A percentile compares a stretch with the other conserved stretches of the same genome.
Evolutionary conservation across 1,284 basidiomycete species (phyloP).

Genomic region (Leucoagaricus sp.): DNA sequence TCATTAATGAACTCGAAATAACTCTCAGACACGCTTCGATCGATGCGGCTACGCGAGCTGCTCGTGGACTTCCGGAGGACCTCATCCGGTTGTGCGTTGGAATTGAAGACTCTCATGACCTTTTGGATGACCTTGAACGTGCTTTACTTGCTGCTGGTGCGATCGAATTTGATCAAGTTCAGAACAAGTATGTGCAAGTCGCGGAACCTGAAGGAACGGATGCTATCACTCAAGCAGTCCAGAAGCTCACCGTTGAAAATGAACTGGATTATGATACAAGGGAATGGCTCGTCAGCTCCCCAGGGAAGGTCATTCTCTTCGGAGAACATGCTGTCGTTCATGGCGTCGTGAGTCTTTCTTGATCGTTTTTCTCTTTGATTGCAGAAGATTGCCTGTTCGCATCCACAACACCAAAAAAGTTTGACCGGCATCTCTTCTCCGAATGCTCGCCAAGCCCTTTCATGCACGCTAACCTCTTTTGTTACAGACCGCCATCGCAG

Average conservation of each 20-base stretch:
- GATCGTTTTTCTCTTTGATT: conserved; percentile 31
- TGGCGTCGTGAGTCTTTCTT: conserved; percentile 74
- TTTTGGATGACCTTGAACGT: conserved; percentile 94
- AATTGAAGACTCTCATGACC: conserved; percentile 93
- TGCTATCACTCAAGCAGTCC: conserved; percentile 62
- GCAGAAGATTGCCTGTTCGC: too few species aligned
- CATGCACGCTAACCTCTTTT: conserved; percentile 10
- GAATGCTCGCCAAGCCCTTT: not conserved
- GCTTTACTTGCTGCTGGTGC: conserved; percentile 93
- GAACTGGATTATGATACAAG: conserved; percentile 35
- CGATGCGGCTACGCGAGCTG: conserved; percentile 89
- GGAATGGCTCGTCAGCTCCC: conserved; percentile 90
- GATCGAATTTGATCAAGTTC: conserved; percentile 57
- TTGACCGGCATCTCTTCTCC: not conserved
- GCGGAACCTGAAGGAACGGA: conserved; percentile 32
- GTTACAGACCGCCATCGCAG: conserved; percentile 88
- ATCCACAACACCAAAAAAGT: too few species aligned
- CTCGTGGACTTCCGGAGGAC: conserved; percentile 94
- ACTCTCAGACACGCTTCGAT: conserved; percentile 90
- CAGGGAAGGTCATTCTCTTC: conserved; percentile 98
- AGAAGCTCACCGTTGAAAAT: conserved; percentile 47
- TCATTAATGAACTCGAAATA: conserved; percentile 17
- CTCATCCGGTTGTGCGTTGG: conserved; percentile 98
- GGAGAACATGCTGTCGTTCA: conserved; percentile 99
- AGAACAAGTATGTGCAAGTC: conserved; percentile 54